phyloP scores from a whole-genome alignment of 257 asterid genomes.

The Solanum lycopersicoides region DNA sequence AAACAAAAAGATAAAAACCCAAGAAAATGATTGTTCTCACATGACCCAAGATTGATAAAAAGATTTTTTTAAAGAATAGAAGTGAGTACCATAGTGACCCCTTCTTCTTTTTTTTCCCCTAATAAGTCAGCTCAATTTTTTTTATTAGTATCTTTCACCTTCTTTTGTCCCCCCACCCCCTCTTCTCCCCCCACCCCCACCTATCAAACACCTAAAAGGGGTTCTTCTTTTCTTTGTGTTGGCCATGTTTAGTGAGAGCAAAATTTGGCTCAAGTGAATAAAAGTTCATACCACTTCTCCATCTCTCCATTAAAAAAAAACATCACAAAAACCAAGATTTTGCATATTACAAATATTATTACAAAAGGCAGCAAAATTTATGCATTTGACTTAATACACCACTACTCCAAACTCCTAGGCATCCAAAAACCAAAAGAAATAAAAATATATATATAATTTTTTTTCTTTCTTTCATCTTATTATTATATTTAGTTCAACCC shows the following conservation, averaged over 20 bases:
- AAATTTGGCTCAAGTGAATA: slow-evolving; percentile 17
- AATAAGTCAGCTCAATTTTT: neutral
- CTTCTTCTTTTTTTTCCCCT: neutral
- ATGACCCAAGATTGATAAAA: slow-evolving; percentile 32
- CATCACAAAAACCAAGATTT: neutral
- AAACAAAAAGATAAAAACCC: slow-evolving; percentile 30
- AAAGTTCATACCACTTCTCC: slow-evolving; percentile 18
- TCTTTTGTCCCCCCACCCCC: neutral
- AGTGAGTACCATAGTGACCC: neutral
- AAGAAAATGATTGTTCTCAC: slow-evolving; percentile 76
- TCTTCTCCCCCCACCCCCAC: neutral
- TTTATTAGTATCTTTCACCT: neutral
- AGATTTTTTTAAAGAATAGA: neutral
- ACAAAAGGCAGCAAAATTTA: neutral
- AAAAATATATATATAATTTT: too few relatives aligned
- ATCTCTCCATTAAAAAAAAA: neutral
- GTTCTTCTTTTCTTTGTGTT: neutral
- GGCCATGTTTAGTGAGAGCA: slow-evolving; percentile 29
- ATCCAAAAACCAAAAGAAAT: neutral
- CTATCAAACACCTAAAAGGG: neutral
- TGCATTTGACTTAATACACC: neutral
- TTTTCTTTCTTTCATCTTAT: neutral
- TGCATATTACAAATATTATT: neutral
- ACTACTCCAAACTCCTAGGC: slow-evolving; percentile 4
- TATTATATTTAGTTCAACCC: neutral